A percentile compares a stretch with the other conserved stretches of the same genome.
Conservation (phyloP, 2,329 filamentous ascomycete species). For the Myriangium duriaei region DNA sequence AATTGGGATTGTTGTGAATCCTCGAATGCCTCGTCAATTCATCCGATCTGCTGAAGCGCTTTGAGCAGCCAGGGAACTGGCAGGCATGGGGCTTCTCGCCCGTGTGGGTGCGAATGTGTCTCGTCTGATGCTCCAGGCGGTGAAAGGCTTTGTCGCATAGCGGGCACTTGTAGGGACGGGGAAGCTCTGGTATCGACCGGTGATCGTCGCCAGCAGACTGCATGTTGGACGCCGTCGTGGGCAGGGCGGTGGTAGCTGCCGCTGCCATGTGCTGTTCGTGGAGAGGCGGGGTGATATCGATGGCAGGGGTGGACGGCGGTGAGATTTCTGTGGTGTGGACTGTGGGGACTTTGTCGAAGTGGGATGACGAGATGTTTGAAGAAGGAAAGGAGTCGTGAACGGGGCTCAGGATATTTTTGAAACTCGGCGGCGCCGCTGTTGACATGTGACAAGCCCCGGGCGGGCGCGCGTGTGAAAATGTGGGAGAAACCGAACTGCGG, state of each 20-base stretch:
- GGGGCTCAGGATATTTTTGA: conserved; percentile 11
- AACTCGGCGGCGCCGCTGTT: conserved; percentile 14
- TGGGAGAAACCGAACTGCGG: neutral
- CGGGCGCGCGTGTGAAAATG: neutral
- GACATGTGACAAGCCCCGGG: conserved; percentile 8
- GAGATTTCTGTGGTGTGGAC: conserved; percentile 35
- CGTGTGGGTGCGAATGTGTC: conserved; percentile 92
- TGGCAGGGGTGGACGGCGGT: conserved; percentile 34
- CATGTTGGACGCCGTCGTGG: conserved; percentile 41
- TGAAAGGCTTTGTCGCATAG: conserved; percentile 98
- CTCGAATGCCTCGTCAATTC: conserved; percentile 93
- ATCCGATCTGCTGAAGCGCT: conserved; percentile 92
- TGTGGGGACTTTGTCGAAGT: conserved; percentile 21
- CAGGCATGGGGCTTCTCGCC: conserved; percentile 97
- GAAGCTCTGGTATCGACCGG: conserved; percentile 59
- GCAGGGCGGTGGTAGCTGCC: conserved; percentile 34
- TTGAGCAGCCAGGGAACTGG: conserved; percentile 88
- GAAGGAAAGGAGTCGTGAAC: conserved; percentile 13
- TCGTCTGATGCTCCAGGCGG: conserved; percentile 83
- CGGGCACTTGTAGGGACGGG: conserved; percentile 94
- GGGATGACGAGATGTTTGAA: conserved; percentile 11
- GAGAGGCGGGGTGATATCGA: conserved; percentile 13
- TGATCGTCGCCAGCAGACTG: conserved; percentile 52
- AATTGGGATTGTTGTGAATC: conserved; percentile 99
- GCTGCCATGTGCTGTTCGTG: conserved; percentile 25